Evolutionary conservation across 192 early-diverging fungal genomes (phyloP), one percentile per base, ranked within the genome.

Genomic region (Bifiguratus adelaidae): DNA sequence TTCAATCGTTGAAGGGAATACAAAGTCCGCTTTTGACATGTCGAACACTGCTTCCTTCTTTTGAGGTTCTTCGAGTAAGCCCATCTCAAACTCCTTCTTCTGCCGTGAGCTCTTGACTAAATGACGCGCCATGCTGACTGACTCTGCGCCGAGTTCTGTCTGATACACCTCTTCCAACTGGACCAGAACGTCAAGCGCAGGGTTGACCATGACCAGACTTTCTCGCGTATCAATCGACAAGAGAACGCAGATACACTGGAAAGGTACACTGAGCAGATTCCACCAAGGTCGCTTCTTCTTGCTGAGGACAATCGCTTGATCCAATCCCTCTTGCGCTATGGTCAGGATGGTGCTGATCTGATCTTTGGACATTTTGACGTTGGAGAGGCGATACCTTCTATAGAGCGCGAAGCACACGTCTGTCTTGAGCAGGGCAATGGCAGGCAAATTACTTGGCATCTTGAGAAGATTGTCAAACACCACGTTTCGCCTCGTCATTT

Each of bases 201-300:
- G 22, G 26, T 42, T 25, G 41, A 42, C 41, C 22, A 42, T 21
- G 26, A 25, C 21, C 26, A 42, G 26, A 25, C 41, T 42, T 42
- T 42, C 41, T 20, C 41, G 41, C 22, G 41, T 42, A 42, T 42
- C 41, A 42, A 42, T 42, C 22, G 41, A 42, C 41, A 42, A 42
- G 41, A 42, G 20, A 25, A 42, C 41, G 26, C 41, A 42, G 26
- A 42, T 25, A 25, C 41, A 42, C 20, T 42, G 41, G 26, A 42
- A 42, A 25, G 41, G 41, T 25, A 25, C 26, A 42, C 41, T 42
- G 41, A 42, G 22, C 22, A 42, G 22, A 16, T 42, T 42, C 41
- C 41, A 42, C 41, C 22, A 25, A 42, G 41, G 41, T 25, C 41
- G 26, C 26, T 25, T 20, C 41, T 42, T 20, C 26, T 20, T 25